These are phyloP conservation scores for Byssochlamys sp. DNA, from an alignment of 2,329 filamentous ascomycete genomes.

Conservation along the genomic window DNA sequence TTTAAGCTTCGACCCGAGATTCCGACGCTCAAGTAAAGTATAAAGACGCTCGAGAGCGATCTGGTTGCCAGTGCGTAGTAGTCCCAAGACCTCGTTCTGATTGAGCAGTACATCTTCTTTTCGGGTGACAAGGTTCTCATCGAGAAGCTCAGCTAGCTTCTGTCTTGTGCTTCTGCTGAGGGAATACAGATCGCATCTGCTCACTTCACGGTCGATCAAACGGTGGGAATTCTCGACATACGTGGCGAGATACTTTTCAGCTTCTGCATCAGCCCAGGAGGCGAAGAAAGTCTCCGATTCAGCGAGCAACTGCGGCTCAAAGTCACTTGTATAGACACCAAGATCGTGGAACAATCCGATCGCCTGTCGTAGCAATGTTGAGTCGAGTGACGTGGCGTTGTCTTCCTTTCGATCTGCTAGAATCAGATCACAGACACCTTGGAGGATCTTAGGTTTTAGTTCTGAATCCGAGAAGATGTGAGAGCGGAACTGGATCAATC, in stretches of 20 bases:
- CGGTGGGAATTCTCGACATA: constrained; percentile 64
- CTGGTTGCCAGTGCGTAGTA: constrained; percentile 62
- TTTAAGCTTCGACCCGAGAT: constrained; percentile 60
- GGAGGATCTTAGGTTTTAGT: constrained; percentile 47
- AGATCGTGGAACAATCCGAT: constrained; percentile 80
- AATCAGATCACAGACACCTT: constrained; percentile 68
- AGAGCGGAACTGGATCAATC: constrained; percentile 63
- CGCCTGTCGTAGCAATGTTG: constrained; percentile 59
- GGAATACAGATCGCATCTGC: constrained; percentile 68
- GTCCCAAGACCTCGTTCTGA: constrained; percentile 56
- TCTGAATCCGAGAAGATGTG: constrained; percentile 46
- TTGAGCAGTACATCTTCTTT: constrained; percentile 60
- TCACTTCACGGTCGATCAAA: constrained; percentile 62
- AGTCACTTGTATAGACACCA: constrained; percentile 65
- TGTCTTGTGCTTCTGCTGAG: constrained; percentile 75
- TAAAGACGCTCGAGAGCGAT: constrained; percentile 68
- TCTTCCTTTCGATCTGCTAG: constrained; percentile 56
- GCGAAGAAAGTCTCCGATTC: constrained; percentile 59
- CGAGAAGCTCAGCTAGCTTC: constrained; percentile 62
- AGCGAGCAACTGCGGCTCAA: constrained; percentile 66
- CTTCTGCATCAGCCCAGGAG: constrained; percentile 59
- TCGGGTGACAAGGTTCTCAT: constrained; percentile 60
- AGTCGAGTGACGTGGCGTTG: constrained; percentile 47
- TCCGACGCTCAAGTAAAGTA: constrained; percentile 61
- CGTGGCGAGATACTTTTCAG: constrained; percentile 53